phyloP scores from a whole-genome alignment of 1,284 basidiomycete genomes.

The Austroboletus niveus region DNA sequence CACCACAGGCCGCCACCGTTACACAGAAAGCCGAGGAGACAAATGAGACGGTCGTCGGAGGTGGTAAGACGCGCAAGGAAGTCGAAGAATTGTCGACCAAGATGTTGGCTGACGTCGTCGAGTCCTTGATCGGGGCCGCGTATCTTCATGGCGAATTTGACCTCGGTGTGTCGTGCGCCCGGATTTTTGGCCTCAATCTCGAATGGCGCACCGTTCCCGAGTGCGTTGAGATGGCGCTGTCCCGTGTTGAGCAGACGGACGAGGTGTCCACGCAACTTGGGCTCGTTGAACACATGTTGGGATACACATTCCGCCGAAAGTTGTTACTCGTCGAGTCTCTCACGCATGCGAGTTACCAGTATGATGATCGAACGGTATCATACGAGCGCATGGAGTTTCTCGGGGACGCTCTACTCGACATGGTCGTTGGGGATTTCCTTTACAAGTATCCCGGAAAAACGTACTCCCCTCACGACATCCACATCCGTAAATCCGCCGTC shows the following conservation, averaged over 20 bases:
- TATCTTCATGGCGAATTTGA: slow-evolving; percentile 68
- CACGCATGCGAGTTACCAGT: slow-evolving; percentile 72
- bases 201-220: slow-evolving; percentile 50
- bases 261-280: slow-evolving; percentile 48
- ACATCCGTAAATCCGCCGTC: slow-evolving; percentile 60
- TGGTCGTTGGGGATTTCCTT: slow-evolving; percentile 66
- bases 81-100: slow-evolving; percentile 61
- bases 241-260: slow-evolving; percentile 41
- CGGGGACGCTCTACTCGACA: slow-evolving; percentile 70
- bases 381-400: slow-evolving; percentile 86
- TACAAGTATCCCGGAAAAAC: slow-evolving; percentile 61
- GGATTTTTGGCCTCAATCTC: slow-evolving; percentile 59
- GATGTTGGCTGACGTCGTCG: slow-evolving; percentile 69
- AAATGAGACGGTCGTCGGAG: slow-evolving; percentile 27
- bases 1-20: slow-evolving; percentile 4
- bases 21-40: not conserved
- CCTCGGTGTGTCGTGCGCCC: slow-evolving; percentile 55
- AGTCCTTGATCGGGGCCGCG: slow-evolving; percentile 76
- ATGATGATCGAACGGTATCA: slow-evolving; percentile 58
- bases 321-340: slow-evolving; percentile 73
- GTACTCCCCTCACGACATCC: slow-evolving; percentile 66
- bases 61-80: slow-evolving; percentile 29
- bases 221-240: slow-evolving; percentile 47
- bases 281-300: slow-evolving; percentile 66
- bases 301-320: slow-evolving; percentile 66